Percentiles rank a stretch among this genome's conserved stretches.
These are phyloP conservation scores for Lentinula sp. DNA, from an alignment of 768 basidiomycete species.

Conservation along the genomic window DNA sequence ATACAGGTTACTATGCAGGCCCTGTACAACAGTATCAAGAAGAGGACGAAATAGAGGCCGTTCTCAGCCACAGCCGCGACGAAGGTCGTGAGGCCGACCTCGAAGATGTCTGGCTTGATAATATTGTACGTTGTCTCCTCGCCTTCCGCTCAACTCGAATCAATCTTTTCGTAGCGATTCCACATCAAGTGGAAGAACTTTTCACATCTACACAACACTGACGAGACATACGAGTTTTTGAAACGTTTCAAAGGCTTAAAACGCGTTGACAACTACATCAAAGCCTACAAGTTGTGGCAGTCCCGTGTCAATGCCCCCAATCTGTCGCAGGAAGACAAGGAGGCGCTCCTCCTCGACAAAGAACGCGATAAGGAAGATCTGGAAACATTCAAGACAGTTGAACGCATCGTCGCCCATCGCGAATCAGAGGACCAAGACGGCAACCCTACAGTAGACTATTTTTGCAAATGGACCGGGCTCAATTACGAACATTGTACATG, in stretches of 20 bases:
- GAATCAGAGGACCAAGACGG: slow-evolving; percentile 45
- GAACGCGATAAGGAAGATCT: slow-evolving; percentile 89
- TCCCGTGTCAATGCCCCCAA: slow-evolving; percentile 56
- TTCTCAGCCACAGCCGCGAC: slow-evolving; percentile 82
- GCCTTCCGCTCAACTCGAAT: slow-evolving; percentile 6
- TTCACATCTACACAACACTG: slow-evolving; percentile 98
- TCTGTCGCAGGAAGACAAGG: slow-evolving; percentile 80
- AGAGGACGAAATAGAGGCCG: slow-evolving; percentile 87
- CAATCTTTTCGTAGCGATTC: slow-evolving; percentile 60
- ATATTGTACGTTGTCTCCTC: slow-evolving; percentile 53
- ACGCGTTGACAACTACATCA: slow-evolving; percentile 99
- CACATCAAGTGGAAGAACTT: slow-evolving; percentile 99
- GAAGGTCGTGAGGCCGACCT: slow-evolving; percentile 72
- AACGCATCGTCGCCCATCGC: slow-evolving; percentile 81
- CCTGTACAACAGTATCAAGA: slow-evolving; percentile 52
- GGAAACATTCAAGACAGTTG: slow-evolving; percentile 87
- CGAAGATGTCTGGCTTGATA: slow-evolving; percentile 81
- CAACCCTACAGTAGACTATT: slow-evolving; percentile 58
- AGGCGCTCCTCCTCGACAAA: slow-evolving; percentile 82
- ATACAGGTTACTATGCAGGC: slow-evolving; percentile 49
- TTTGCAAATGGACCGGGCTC: slow-evolving; percentile 95
- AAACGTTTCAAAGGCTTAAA: slow-evolving; percentile 95
- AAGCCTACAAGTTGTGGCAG: slow-evolving; percentile 74
- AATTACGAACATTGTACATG: slow-evolving; percentile 95
- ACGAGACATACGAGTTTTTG: slow-evolving; percentile 93